Base-by-base conservation (phyloP, 306 rosid genomes). In the Dryas drummondii region DNA sequence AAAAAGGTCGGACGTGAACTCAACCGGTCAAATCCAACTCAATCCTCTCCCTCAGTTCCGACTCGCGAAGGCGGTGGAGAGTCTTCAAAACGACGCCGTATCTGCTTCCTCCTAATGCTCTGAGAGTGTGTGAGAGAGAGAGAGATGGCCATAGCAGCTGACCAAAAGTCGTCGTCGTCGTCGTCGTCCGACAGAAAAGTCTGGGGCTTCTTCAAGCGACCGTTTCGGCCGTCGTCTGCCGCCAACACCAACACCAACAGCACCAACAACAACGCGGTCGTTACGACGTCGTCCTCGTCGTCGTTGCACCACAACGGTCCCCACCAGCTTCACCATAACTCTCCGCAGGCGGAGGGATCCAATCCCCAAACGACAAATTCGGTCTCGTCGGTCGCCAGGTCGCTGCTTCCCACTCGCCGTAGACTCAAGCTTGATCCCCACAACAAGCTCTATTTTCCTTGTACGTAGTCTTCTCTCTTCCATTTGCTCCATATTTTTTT, bases 341-440 rank as follows among this genome's bases (percentile, higher is more conserved):
- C 3, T 32, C 37, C 1, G 37, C 37, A 59, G 8, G 64, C 19
- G 96, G 96, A 91, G 16, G 91, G 88, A 16, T 88, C 96, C 22
- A 48, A 80, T 46, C 83, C 86, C 8, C 88, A 83, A n/a, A 3
- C 74, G 74, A 78, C 97, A 9, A 84, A 22, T 62, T 86, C 99
- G 14, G 98, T 96, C 69, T 89, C 99, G 45, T 90, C 98, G 0
- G 99, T 96, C 26, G 98, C 99, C 7, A 82, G 90, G 84, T 96
- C 98, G 74, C 79, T 96, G 70, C 98, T 96, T 49, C 99, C 91
- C 0, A 87, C 92, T 41, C 92, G 98, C 48, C 99, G 99, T 45
- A 92, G 99, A 60, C 99, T 96, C 79, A 96, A 89, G 92, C 99
- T 96, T 65, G 99, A 96, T 87, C 99, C 99, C 16, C 72, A 92